Evolutionary conservation across 164 flowering plant species (phyloP), one percentile per base, ranked within the genome.

Genomic region (Umbilicus rupestris): DNA sequence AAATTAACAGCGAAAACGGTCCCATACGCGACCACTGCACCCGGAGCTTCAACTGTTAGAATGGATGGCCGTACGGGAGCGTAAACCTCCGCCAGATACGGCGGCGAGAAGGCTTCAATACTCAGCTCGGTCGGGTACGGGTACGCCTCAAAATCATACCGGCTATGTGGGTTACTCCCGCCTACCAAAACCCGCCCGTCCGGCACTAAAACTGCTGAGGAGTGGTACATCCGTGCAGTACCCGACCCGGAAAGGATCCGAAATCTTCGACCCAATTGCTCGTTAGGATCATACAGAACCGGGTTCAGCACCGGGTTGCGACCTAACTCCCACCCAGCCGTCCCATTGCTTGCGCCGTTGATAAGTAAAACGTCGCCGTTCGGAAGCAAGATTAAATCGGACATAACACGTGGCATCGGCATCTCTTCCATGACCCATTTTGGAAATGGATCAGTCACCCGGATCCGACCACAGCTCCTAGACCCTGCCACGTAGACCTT

Each of bases 101-200:
- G 81, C 16, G 97, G 97, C 41, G 75, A 72, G 60, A 73, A 93
- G 0, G 89, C 82, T 68, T 93, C 97, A 55, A 93, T 44, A 70
- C 96, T 87, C 64, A 93, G 73, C 28, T 93, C 97, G 0, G 98
- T 90, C 30, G 89, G 96, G 73, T 71, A 86, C 17, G 68, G 72
- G 17, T 12, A 46, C 71, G 71, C 72, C 59, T 79, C 76, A 75
- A 93, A 88, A 67, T 85, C 80, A 76, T 93, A 90, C 6, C 11
- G 9, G 14, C 50, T 17, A 72, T 93, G 87, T 0, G 98, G 98
- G 68, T 93, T 93, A 72, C 97, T 88, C 42, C 98, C 97, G 3
- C 96, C 98, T 17, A 93, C 97, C 55, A 93, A 63, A 20, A 93
- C 67, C 39, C 94, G 79, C 46, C 97, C 98, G 69, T 87, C 97